Evolutionary conservation across 2,329 filamentous ascomycete genomes (phyloP), one percentile per base, ranked within the genome.

Genomic region (Paraphaeosphaeria sporulosa): DNA sequence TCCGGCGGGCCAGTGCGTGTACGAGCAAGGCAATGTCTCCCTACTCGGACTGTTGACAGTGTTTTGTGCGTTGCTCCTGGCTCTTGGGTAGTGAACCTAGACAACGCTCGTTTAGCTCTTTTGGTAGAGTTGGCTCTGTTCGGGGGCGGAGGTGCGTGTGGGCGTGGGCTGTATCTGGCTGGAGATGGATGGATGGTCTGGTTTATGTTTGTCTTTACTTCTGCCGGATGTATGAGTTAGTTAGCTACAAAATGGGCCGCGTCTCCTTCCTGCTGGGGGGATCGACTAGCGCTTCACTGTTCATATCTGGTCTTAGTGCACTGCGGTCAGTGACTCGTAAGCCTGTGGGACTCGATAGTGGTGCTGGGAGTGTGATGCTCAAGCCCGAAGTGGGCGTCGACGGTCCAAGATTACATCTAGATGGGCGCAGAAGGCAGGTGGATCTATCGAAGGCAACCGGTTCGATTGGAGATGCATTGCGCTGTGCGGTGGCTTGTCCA

Each of bases 141-240:
- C 21, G 43, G 2, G 21, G 44, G 44, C 44, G 23, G 48, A 27
- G 23, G 23, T 19, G 51, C 3, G 51, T 32, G 51, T 43, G 6
- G 27, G 50, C 9, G 9, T 21, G 36, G n/a, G n/a, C 42, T 55
- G 40, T 55, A 46, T 46, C 19, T 55, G 52, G 21, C 38, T 19
- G 56, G 40, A 61, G 64, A 57, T 62, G 60, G 60, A 56, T 62
- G 57, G 49, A 58, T 61, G 59, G 58, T 57, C 38, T 55, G 42
- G 40, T 54, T 60, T 59, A 64, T 59, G 54, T 62, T 58, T 66
- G 30, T 67, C 55, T 60, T 64, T 65, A 67, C 67, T 68, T 34
- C 42, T 72, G 66, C 30, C 61, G 56, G 27, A 68, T 74, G 71
- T 74, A 74, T 73, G 68, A 70, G 66, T 52, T 75, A 74, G 65